A percentile compares a stretch with the other conserved stretches of the same genome.
phyloP scores from a whole-genome alignment of 1,284 basidiomycete genomes.

The Fomitopsis palustris region DNA sequence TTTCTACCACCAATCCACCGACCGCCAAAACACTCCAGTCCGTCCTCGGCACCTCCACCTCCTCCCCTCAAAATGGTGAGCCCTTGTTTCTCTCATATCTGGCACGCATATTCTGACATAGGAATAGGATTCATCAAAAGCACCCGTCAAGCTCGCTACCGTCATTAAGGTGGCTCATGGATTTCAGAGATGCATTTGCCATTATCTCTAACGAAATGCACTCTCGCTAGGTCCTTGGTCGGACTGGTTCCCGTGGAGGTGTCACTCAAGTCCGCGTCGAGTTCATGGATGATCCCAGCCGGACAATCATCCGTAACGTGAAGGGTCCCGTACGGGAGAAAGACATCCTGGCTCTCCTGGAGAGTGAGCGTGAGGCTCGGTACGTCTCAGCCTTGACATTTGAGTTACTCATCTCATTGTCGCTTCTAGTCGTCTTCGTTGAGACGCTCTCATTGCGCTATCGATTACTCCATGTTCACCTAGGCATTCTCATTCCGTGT shows the following conservation, averaged over 20 bases:
- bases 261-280: slow-evolving; percentile 99
- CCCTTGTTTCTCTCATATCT: background rate
- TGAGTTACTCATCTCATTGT: background rate
- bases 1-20: slow-evolving; percentile 25
- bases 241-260: slow-evolving; percentile 99
- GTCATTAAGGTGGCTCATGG: slow-evolving; percentile 76
- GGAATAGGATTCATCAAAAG: slow-evolving; percentile 77
- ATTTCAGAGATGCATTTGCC: slow-evolving; percentile 1
- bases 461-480: slow-evolving; percentile 12
- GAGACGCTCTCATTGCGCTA: slow-evolving; percentile 16
- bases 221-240: slow-evolving; percentile 81
- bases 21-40: slow-evolving; percentile 22
- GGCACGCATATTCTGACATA: slow-evolving; percentile 2
- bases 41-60: slow-evolving; percentile 20
- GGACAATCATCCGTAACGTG: slow-evolving; percentile 98
- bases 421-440: slow-evolving; percentile 39
- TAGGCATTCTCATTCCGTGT: slow-evolving; percentile 27
- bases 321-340: slow-evolving; percentile 97
- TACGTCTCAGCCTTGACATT: slow-evolving; percentile 42
- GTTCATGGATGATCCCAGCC: slow-evolving; percentile 97
- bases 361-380: slow-evolving; percentile 99
- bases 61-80: slow-evolving; percentile 26
- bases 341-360: slow-evolving; percentile 96
- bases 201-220: slow-evolving; percentile 4
- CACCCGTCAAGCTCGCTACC: slow-evolving; percentile 92